Base-by-base conservation (phyloP, 345 rosid genomes). In the Linum tenue region DNA sequence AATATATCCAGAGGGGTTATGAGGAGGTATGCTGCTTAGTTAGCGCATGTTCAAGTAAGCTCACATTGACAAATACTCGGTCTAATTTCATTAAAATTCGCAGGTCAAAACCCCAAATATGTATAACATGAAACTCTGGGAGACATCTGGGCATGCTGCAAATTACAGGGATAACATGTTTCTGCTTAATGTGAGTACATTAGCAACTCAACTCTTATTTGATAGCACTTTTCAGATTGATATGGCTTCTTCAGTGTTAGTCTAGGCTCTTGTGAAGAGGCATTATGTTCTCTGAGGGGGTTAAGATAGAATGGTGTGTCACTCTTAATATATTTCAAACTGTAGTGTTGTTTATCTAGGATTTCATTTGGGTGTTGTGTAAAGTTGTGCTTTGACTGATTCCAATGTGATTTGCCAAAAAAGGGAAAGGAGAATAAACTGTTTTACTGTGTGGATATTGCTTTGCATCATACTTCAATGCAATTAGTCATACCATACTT, bases 111-210 rank as follows among this genome's bases (percentile, higher is more conserved):
- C 96, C 65, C 99, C 96, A 44, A 91, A 94, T 80, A 88, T 94
- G 80, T 94, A 80, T 73, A 91, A 91, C 74, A 94, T 94, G 92
- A 83, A 80, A 79, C 90, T 94, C 59, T 91, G 99, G 99, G 94
- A 87, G 74, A 95, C 84, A 66, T 95, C 97, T 38, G 92, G 97
- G 68, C 95, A 95, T 80, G 97, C 91, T 71, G 95, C 84, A 59
- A 95, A 91, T 70, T 95, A 91, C 81, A 95, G 86, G 78, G 96
- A 95, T 67, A 91, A 95, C 74, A 91, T 95, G 97, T 91, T 95
- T 77, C 76, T 88, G 22, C 83, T 91, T 77, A 95, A 95, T 85
- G 97, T 87, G 75, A 82, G 84, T 65, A 39, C 42, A 35, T 70
- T 41, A 22, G 31, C 31, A 22, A 22, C 56, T 39, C 53, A 41